Conservation (phyloP, 306 rosid species). For the Prunus persica region Prunus_persica_NCBIv2 NC_034009.1:36574501-36575000, state of each 20-base stretch:
- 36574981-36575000: constrained; percentile 11
- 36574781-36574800: neutral
- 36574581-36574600: constrained; percentile 28
- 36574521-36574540: constrained; percentile 63
- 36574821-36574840: neutral
- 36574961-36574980: neutral
- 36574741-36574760: neutral
- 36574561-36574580: constrained; percentile 59
- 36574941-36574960: constrained; percentile 10
- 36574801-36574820: neutral
- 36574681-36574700: neutral
- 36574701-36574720: neutral
- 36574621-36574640: neutral
- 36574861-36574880: neutral
- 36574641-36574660: neutral
- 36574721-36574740: constrained; percentile 29
- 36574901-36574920: constrained; percentile 36
- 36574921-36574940: constrained; percentile 15
- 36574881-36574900: neutral
- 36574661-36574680: neutral
- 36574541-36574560: constrained; percentile 47
- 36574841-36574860: neutral
- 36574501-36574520: constrained; percentile 86
- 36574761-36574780: neutral
- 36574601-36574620: constrained; percentile 3